Percentiles rank a stretch among this genome's conserved stretches.
Conservation (phyloP, 2,329 filamentous ascomycete genomes). For the Leptodontidium sp. region DNA sequence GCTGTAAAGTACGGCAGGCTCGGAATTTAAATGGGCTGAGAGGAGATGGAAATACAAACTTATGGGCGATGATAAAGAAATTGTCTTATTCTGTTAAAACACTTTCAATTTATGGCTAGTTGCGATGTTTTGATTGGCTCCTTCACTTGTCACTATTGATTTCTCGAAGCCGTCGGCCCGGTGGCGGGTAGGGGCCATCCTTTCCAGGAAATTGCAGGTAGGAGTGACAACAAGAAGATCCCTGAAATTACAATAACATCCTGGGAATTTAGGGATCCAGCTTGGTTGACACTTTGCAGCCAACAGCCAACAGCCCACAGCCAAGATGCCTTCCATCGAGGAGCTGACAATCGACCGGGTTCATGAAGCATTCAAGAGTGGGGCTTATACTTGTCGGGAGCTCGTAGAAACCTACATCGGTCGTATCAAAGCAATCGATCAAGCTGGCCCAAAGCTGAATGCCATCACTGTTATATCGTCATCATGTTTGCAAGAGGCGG, state of each 20-base stretch:
- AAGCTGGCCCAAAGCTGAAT: constrained; percentile 29
- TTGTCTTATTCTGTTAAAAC: too few relatives aligned
- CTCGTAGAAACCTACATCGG: constrained; percentile 30
- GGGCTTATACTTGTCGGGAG: constrained; percentile 29
- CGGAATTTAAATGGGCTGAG: too few relatives aligned
- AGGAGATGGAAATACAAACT: too few relatives aligned
- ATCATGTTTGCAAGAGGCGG: constrained; percentile 26
- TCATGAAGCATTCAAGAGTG: constrained; percentile 27
- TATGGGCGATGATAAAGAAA: too few relatives aligned
- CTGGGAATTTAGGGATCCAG: too few relatives aligned
- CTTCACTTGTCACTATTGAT: constrained; percentile 9
- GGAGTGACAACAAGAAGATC: too few relatives aligned
- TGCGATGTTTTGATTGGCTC: constrained; percentile 5
- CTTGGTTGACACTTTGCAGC: neutral
- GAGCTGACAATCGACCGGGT: constrained; percentile 32
- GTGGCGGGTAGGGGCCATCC: neutral
- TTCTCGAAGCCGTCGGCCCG: constrained; percentile 17
- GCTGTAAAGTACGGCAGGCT: too few relatives aligned
- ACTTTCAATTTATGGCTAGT: too few relatives aligned
- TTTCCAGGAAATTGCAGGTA: neutral
- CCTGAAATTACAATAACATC: too few relatives aligned
- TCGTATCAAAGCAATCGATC: constrained; percentile 28
- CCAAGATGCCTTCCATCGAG: constrained; percentile 26
- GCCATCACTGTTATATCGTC: constrained; percentile 27
- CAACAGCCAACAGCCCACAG: neutral